Evolutionary conservation across 78 protist genomes (phyloP).

Genomic region (Emiliania huxleyi): DNA sequence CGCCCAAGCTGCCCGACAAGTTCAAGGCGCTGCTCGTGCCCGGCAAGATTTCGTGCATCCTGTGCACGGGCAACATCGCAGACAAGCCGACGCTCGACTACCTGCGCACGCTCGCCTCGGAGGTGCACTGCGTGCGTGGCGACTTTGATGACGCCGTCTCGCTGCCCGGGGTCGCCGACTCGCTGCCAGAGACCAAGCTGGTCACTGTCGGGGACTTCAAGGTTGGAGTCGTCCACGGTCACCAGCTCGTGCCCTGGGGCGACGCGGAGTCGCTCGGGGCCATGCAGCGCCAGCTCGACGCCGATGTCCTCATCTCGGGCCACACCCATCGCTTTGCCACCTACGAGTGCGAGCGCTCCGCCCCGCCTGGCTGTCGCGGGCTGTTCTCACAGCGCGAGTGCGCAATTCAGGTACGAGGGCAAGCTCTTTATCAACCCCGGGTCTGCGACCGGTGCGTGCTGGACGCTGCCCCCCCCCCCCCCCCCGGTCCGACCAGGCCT

Average conservation of each 20-base stretch:
- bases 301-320: slow-evolving; percentile 93
- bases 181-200: slow-evolving; percentile 71
- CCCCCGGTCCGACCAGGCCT: no score
- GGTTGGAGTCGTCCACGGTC: slow-evolving; percentile 98
- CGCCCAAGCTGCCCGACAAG: slow-evolving; percentile 79
- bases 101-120: slow-evolving; percentile 82
- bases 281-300: slow-evolving; percentile 93
- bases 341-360: slow-evolving; percentile 49
- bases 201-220: slow-evolving; percentile 88
- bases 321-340: slow-evolving; percentile 87
- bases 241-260: slow-evolving; percentile 85
- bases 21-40: slow-evolving; percentile 92
- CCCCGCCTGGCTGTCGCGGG: no score
- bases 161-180: background rate
- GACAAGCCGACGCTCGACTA: background rate
- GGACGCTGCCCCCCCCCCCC: no score
- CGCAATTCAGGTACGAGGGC: slow-evolving; percentile 79
- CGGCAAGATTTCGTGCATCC: slow-evolving; percentile 65
- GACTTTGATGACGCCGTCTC: slow-evolving; percentile 20
- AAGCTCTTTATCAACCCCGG: slow-evolving; percentile 96
- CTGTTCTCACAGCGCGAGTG: no score
- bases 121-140: slow-evolving; percentile 77
- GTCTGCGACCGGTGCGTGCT: no score
- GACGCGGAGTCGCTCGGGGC: slow-evolving; percentile 82
- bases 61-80: background rate